Percentiles rank a stretch among this genome's conserved stretches.
phyloP scores from a whole-genome alignment of 2,329 filamentous ascomycete species.

The Ophiostoma perfectum region DNA sequence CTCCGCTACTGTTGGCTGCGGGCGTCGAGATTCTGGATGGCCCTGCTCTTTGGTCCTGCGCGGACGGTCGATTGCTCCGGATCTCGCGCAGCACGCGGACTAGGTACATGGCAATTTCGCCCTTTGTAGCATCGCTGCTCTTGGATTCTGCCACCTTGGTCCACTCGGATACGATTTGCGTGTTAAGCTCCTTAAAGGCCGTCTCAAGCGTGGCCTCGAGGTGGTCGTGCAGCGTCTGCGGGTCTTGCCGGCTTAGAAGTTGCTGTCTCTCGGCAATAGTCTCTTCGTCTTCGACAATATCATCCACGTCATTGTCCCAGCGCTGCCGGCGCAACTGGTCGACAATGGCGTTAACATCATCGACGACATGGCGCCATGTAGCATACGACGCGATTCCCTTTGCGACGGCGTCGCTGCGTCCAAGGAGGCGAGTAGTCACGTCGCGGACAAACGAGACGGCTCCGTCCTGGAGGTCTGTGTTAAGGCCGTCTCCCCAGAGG shows the following conservation, averaged over 20 bases:
- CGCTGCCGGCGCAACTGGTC: conserved; percentile 60
- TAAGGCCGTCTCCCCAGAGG: conserved; percentile 37
- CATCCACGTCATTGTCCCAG: conserved; percentile 71
- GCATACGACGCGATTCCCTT: conserved; percentile 59
- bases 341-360: conserved; percentile 58
- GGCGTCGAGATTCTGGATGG: conserved; percentile 25
- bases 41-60: neutral
- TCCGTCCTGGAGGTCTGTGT: conserved; percentile 60
- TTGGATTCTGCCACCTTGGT: conserved; percentile 38
- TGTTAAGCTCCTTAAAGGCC: conserved; percentile 46
- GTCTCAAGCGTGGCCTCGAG: conserved; percentile 33
- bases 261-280: conserved; percentile 61
- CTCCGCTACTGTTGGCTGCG: conserved; percentile 29
- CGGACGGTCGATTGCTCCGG: conserved; percentile 54
- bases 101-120: conserved; percentile 58
- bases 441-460: conserved; percentile 63
- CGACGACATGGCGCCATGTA: conserved; percentile 68
- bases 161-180: conserved; percentile 50
- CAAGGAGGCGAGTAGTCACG: conserved; percentile 64
- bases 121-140: conserved; percentile 43
- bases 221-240: conserved; percentile 34
- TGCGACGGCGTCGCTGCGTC: conserved; percentile 62
- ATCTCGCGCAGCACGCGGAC: conserved; percentile 71
- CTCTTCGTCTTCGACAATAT: conserved; percentile 70
- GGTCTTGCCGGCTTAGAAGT: conserved; percentile 60